Conservation (phyloP, 768 basidiomycete species). For the Tulasnella sp. region DNA sequence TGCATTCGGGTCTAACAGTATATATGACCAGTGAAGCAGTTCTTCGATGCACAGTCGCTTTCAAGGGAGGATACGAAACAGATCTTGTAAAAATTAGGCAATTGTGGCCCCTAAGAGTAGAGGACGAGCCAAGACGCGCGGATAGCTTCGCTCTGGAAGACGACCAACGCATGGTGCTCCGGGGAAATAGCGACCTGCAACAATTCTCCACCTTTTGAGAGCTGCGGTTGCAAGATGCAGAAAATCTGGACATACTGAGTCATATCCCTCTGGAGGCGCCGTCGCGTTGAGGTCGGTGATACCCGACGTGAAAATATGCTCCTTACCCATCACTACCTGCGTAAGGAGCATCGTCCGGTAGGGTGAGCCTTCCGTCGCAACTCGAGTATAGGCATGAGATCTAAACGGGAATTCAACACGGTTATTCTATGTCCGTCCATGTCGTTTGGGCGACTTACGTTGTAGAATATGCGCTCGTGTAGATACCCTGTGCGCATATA, state of each 20-base stretch:
- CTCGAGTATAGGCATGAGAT: conserved; percentile 3
- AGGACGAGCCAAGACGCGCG: conserved; percentile 67
- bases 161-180: conserved; percentile 68
- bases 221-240: no score
- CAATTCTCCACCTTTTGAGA: neutral
- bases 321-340: neutral
- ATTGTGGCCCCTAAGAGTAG: conserved; percentile 42
- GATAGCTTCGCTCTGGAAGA: conserved; percentile 68
- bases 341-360: conserved; percentile 12
- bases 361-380: neutral
- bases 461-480: conserved; percentile 13
- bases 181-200: conserved; percentile 43
- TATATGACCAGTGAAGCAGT: no score
- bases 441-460: neutral
- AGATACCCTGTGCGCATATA: conserved; percentile 36
- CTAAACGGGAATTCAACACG: conserved; percentile 26
- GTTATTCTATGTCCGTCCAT: conserved; percentile 45
- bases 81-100: no score
- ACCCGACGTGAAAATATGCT: conserved; percentile 37
- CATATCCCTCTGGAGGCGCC: neutral
- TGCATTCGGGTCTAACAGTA: no score
- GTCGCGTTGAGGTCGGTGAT: conserved; percentile 47
- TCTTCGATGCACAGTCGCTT: no score
- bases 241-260: neutral
- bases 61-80: no score